phyloP scores from a whole-genome alignment of 2,329 filamentous ascomycete genomes.

The Fusarium foetens region DNA sequence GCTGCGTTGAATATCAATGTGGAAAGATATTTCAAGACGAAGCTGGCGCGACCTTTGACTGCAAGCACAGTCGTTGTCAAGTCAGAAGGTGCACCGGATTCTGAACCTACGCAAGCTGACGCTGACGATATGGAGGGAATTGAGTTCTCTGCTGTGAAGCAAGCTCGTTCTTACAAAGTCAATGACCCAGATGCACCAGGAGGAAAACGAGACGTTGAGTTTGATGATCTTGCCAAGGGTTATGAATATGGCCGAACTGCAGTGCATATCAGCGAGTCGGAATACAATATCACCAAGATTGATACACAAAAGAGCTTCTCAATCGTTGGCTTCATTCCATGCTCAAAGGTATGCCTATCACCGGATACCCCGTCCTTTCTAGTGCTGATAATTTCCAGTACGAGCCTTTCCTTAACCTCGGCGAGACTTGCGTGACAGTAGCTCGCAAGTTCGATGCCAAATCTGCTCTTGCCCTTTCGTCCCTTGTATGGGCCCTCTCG shows the following conservation, averaged over 20 bases:
- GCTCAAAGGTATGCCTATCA: constrained; percentile 66
- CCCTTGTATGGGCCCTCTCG: constrained; percentile 85
- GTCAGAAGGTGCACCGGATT: constrained; percentile 57
- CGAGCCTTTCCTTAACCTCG: constrained; percentile 86
- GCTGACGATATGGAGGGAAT: constrained; percentile 61
- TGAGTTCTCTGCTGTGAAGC: constrained; percentile 77
- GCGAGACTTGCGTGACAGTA: constrained; percentile 80
- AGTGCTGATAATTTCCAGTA: constrained; percentile 62
- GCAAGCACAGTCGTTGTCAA: constrained; percentile 80
- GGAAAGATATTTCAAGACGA: constrained; percentile 89
- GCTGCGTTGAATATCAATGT: constrained; percentile 84
- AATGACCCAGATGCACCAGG: constrained; percentile 78
- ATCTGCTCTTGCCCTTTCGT: constrained; percentile 85
- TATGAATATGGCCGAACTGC: constrained; percentile 94
- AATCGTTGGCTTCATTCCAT: constrained; percentile 86
- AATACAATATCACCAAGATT: constrained; percentile 88
- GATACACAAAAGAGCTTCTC: constrained; percentile 80
- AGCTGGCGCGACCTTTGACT: constrained; percentile 76
- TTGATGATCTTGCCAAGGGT: constrained; percentile 88
- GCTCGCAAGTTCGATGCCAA: constrained; percentile 82
- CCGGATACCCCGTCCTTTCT: background rate
- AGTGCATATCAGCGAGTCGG: constrained; percentile 87
- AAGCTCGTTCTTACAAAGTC: constrained; percentile 82
- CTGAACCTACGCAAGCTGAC: constrained; percentile 63
- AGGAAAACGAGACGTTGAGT: constrained; percentile 82